phyloP scores from a whole-genome alignment of 2,329 filamentous ascomycete species.

The Pseudocercospora cruenta region DNA sequence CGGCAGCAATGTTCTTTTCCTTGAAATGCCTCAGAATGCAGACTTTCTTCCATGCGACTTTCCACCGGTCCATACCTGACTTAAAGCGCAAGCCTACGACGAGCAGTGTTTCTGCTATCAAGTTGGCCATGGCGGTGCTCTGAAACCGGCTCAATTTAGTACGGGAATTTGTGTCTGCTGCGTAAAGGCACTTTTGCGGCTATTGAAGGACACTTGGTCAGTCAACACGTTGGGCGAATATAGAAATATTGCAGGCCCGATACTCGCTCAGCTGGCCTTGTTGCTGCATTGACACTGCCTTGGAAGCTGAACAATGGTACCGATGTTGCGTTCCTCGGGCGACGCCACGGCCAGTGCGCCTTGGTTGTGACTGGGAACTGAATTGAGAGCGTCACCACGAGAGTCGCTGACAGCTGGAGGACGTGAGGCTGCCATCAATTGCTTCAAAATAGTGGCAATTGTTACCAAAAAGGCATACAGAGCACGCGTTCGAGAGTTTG shows the following conservation, averaged over 20 bases:
- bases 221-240: background rate
- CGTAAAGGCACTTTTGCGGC: background rate
- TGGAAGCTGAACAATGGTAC: background rate
- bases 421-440: background rate
- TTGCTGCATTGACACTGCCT: background rate
- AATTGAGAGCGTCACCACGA: background rate
- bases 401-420: background rate
- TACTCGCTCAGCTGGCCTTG: background rate
- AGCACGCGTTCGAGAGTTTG: background rate
- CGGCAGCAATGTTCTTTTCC: background rate
- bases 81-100: background rate
- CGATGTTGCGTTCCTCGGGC: background rate
- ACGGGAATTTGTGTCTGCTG: background rate
- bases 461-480: background rate
- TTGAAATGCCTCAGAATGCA: background rate
- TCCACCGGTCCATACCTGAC: background rate
- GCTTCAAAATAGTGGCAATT: background rate
- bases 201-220: background rate
- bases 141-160: background rate
- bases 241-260: background rate
- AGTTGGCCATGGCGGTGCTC: background rate
- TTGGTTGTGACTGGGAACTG: background rate
- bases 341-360: background rate
- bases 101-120: background rate
- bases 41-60: background rate